Evolutionary conservation across 257 asterid genomes (phyloP).

Genomic region (Solanum pennellii): DNA sequence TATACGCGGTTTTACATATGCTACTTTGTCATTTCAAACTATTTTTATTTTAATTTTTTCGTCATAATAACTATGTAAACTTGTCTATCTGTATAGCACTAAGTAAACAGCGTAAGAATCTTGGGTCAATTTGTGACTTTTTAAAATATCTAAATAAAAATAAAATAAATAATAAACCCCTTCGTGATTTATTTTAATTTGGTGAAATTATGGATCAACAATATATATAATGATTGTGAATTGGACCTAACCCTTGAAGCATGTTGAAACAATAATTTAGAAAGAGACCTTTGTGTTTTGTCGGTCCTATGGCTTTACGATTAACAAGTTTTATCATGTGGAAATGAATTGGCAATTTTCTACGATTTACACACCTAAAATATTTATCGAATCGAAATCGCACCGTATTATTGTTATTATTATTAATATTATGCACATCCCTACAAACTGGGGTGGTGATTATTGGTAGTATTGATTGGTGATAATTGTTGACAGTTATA

Average conservation of each 20-base stretch:
- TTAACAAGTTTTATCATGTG: neutral
- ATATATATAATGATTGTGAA: neutral
- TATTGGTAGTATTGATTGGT: neutral
- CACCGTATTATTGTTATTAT: neutral
- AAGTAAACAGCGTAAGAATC: neutral
- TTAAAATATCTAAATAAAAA: neutral
- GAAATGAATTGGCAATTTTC: neutral
- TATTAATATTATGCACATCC: neutral
- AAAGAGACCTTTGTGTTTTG: neutral
- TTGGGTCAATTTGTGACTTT: neutral
- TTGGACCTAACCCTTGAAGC: neutral
- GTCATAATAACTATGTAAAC: neutral
- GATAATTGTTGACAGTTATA: neutral
- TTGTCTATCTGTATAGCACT: conserved; percentile 2
- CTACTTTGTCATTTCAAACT: neutral
- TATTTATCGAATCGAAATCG: neutral
- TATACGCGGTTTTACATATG: conserved; percentile 19
- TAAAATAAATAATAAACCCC: neutral
- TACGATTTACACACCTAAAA: neutral
- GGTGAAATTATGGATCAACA: neutral
- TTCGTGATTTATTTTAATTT: neutral
- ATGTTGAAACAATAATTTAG: neutral
- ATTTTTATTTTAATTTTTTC: neutral
- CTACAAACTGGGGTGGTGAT: neutral
- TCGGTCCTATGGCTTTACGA: neutral